Conservation (phyloP, 78 protist species). For the Thecamonas trahens region DNA sequence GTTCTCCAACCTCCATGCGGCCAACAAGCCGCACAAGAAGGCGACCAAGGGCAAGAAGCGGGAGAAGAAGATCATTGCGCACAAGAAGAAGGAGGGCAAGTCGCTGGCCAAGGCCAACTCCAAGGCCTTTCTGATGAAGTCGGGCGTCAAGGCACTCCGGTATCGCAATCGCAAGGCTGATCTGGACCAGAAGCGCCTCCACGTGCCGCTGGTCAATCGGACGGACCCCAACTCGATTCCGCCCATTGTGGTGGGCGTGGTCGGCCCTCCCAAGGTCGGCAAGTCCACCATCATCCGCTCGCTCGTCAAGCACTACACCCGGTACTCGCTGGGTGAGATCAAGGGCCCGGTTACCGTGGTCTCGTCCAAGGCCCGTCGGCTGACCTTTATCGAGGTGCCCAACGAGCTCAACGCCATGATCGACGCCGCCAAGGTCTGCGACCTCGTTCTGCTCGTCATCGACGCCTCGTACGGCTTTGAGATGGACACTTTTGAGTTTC, state of each 20-base stretch:
- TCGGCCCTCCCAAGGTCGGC: slow-evolving; percentile 92
- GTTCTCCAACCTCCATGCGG: too few species aligned
- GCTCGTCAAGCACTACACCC: slow-evolving; percentile 88
- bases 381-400: slow-evolving; percentile 94
- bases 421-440: slow-evolving; percentile 96
- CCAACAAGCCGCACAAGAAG: too few species aligned
- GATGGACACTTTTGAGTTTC: slow-evolving; percentile 98
- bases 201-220: slow-evolving; percentile 71
- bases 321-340: slow-evolving; percentile 61
- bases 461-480: slow-evolving; percentile 96
- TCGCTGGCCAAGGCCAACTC: too few species aligned
- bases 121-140: too few species aligned
- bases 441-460: slow-evolving; percentile 88
- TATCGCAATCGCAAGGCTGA: too few species aligned
- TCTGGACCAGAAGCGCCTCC: slow-evolving; percentile 44
- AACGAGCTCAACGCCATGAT: slow-evolving; percentile 95
- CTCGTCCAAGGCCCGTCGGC: slow-evolving; percentile 77
- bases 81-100: too few species aligned
- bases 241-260: slow-evolving; percentile 85
- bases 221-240: slow-evolving; percentile 71
- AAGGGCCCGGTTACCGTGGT: slow-evolving; percentile 91
- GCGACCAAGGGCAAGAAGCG: too few species aligned
- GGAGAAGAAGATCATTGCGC: too few species aligned
- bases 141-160: too few species aligned
- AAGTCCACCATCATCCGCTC: slow-evolving; percentile 94